A percentile compares a stretch with the other conserved stretches of the same genome.
Evolutionary conservation across 2,329 filamentous ascomycete genomes (phyloP).

Genomic region (Ophiostoma perfectum): DNA sequence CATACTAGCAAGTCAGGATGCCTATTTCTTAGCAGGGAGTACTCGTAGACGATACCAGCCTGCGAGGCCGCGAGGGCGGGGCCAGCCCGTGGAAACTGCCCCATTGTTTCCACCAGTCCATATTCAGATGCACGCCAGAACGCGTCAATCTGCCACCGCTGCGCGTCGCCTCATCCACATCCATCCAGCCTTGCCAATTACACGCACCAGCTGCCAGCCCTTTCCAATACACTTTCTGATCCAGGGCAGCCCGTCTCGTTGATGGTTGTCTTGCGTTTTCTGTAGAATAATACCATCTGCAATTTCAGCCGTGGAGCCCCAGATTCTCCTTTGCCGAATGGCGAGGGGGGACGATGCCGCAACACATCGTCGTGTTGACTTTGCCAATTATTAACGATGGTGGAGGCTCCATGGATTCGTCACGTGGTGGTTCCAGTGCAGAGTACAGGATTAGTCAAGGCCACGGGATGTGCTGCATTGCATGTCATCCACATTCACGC

Average conservation of each 20-base stretch:
- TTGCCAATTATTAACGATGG: too few species aligned
- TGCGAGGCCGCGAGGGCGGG: neutral
- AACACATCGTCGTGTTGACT: too few species aligned
- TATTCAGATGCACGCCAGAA: neutral
- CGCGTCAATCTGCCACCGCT: neutral
- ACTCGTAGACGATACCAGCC: too few species aligned
- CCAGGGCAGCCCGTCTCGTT: neutral
- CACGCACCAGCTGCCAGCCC: neutral
- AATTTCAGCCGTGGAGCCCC: slow-evolving; percentile 1
- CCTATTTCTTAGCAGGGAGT: too few species aligned
- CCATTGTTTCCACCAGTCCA: neutral
- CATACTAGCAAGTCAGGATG: too few species aligned
- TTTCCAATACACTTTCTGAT: slow-evolving; percentile 3
- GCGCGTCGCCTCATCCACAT: neutral
- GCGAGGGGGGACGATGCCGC: neutral
- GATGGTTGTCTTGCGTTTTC: neutral
- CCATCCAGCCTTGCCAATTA: slow-evolving; percentile 5
- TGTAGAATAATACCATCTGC: neutral
- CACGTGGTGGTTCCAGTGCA: neutral
- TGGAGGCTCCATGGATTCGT: neutral
- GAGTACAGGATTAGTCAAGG: too few species aligned
- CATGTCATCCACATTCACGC: too few species aligned
- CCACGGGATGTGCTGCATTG: too few species aligned
- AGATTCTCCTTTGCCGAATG: neutral
- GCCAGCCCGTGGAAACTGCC: neutral